These are phyloP conservation scores for Mucor sp. DNA, from an alignment of 371 early-diverging fungal genomes.

Conservation along the genomic window DNA sequence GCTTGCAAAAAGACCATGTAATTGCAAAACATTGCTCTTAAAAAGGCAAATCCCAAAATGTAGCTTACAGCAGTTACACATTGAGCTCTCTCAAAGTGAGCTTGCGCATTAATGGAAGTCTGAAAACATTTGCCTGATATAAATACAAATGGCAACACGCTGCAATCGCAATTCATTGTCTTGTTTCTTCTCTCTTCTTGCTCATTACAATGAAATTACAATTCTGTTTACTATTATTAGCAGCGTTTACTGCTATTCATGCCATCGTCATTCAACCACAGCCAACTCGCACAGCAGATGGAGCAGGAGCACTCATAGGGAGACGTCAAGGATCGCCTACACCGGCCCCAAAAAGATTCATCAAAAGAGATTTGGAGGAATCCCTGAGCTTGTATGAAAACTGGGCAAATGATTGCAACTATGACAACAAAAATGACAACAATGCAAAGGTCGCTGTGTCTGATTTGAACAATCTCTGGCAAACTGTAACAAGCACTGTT, in stretches of 20 bases:
- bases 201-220: conserved; percentile 10
- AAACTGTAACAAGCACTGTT: conserved; percentile 29
- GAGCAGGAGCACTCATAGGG: neutral
- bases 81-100: neutral
- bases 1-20: neutral
- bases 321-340: conserved; percentile 12
- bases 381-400: conserved; percentile 28
- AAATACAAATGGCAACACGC: neutral
- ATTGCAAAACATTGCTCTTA: conserved; percentile 13
- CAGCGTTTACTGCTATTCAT: neutral
- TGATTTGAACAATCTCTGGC: conserved; percentile 24
- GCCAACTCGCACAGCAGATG: conserved; percentile 15
- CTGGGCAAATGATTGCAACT: conserved; percentile 26
- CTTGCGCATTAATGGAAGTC: conserved; percentile 13
- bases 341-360: neutral
- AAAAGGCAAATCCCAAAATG: conserved; percentile 8
- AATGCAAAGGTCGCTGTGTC: conserved; percentile 19
- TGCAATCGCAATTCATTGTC: conserved; percentile 3
- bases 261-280: conserved; percentile 17
- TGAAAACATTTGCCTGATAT: conserved; percentile 19
- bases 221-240: neutral
- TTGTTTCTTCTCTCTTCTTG: neutral
- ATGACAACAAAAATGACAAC: conserved; percentile 3
- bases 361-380: conserved; percentile 29
- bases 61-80: conserved; percentile 1